phyloP scores from a whole-genome alignment of 2,329 filamentous ascomycete species.

The Leptographium flavum region DNA sequence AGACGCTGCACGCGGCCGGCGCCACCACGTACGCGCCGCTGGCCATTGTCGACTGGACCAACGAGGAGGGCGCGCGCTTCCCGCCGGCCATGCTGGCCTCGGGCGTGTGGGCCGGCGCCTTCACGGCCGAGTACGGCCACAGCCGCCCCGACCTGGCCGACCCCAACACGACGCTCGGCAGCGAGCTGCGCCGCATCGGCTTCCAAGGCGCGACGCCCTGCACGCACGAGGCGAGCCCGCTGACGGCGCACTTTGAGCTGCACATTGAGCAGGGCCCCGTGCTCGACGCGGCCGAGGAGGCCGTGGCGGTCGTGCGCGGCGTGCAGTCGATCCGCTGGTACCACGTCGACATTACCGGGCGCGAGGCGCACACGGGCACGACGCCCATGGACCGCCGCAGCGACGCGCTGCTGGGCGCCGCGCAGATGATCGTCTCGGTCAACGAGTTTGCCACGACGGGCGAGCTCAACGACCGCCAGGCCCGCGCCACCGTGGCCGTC shows the following conservation, averaged over 20 bases:
- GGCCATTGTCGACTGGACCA: slow-evolving; percentile 68
- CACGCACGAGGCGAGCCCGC: slow-evolving; percentile 43
- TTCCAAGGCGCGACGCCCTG: slow-evolving; percentile 48
- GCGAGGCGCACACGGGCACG: slow-evolving; percentile 62
- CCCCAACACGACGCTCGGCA: slow-evolving; percentile 42
- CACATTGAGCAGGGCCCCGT: slow-evolving; percentile 78
- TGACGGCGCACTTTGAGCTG: slow-evolving; percentile 69
- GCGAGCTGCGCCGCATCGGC: slow-evolving; percentile 56
- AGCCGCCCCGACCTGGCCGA: slow-evolving; percentile 46
- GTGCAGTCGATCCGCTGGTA: slow-evolving; percentile 68
- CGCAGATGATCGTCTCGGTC: slow-evolving; percentile 52
- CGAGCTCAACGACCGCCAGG: slow-evolving; percentile 25
- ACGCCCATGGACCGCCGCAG: slow-evolving; percentile 34
- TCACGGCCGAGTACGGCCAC: slow-evolving; percentile 46
- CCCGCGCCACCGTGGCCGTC: slow-evolving; percentile 57
- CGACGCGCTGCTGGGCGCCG: slow-evolving; percentile 25
- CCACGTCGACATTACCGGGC: slow-evolving; percentile 48
- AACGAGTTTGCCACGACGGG: slow-evolving; percentile 44
- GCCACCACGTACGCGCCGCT: slow-evolving; percentile 57
- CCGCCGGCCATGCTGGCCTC: slow-evolving; percentile 61
- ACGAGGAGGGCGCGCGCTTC: slow-evolving; percentile 72
- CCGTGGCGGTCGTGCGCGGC: slow-evolving; percentile 56
- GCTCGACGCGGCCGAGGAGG: slow-evolving; percentile 47
- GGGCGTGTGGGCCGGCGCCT: slow-evolving; percentile 61
- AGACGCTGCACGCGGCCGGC: slow-evolving; percentile 49